phyloP scores from a whole-genome alignment of 352 stramenopile genomes.

The Globisporangium paroecandrum region DNA sequence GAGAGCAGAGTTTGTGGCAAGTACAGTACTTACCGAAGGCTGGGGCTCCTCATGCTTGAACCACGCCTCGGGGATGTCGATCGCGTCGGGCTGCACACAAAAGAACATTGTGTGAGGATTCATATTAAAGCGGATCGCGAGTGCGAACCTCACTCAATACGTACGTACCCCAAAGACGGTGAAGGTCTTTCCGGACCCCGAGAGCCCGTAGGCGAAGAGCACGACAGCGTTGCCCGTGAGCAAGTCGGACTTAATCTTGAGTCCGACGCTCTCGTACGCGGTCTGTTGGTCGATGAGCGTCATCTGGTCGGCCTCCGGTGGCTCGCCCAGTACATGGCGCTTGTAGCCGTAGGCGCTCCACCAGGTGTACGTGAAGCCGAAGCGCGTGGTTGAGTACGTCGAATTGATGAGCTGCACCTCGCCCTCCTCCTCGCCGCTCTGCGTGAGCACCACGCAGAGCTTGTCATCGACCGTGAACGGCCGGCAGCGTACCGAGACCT shows the following conservation, averaged over 20 bases:
- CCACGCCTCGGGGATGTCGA: conserved; percentile 92
- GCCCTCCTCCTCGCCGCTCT: conserved; percentile 90
- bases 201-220: conserved; percentile 92
- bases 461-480: conserved; percentile 90
- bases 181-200: conserved; percentile 91
- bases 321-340: conserved; percentile 73
- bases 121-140: neutral
- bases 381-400: conserved; percentile 91
- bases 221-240: conserved; percentile 91
- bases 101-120: neutral
- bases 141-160: neutral
- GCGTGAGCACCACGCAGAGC: conserved; percentile 89
- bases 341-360: conserved; percentile 93
- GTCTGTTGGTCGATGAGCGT: conserved; percentile 87
- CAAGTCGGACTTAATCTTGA: conserved; percentile 92
- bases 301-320: conserved; percentile 77
- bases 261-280: conserved; percentile 85
- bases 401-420: conserved; percentile 93
- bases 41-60: conserved; percentile 91
- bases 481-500: conserved; percentile 83
- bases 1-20: neutral
- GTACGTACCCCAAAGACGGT: conserved; percentile 81
- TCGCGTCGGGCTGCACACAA: conserved; percentile 68
- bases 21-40: conserved; percentile 32
- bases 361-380: conserved; percentile 92